These are phyloP conservation scores for Nakataea oryzae DNA, from an alignment of 2,329 filamentous ascomycete species.

Conservation along the genomic window DNA sequence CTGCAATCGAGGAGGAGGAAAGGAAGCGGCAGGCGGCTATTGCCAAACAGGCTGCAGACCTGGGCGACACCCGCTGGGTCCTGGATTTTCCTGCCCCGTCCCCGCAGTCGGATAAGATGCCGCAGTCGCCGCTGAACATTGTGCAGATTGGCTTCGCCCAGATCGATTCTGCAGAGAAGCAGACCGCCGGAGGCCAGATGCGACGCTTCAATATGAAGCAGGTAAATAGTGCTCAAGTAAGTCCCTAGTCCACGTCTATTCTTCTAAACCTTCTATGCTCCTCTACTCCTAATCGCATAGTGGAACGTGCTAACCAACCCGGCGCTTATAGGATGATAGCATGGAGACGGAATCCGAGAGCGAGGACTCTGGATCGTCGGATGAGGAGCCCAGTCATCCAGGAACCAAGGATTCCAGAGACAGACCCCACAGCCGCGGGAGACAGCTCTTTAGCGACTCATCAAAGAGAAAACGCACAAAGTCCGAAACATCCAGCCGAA, in stretches of 20 bases:
- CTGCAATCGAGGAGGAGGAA: conserved; percentile 57
- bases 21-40: conserved; percentile 50
- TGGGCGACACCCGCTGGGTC: conserved; percentile 68
- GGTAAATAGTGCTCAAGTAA: conserved; percentile 16
- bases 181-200: conserved; percentile 8
- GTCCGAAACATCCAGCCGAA: conserved; percentile 22
- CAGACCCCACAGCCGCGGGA: background rate
- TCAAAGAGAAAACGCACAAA: conserved; percentile 8
- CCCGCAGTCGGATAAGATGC: conserved; percentile 14
- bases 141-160: conserved; percentile 47
- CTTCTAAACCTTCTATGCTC: no score
- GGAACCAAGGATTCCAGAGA: conserved; percentile 1
- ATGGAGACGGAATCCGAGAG: conserved; percentile 23
- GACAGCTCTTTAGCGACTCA: background rate
- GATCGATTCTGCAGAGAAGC: conserved; percentile 27
- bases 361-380: conserved; percentile 22
- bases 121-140: conserved; percentile 38
- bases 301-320: background rate
- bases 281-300: background rate
- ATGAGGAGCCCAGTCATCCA: conserved; percentile 16
- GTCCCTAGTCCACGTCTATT: background rate
- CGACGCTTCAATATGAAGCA: conserved; percentile 22
- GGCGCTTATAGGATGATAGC: background rate
- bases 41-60: conserved; percentile 48
- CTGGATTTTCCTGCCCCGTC: conserved; percentile 41